phyloP scores from a whole-genome alignment of 257 asterid genomes.

The Solanum pennellii region DNA sequence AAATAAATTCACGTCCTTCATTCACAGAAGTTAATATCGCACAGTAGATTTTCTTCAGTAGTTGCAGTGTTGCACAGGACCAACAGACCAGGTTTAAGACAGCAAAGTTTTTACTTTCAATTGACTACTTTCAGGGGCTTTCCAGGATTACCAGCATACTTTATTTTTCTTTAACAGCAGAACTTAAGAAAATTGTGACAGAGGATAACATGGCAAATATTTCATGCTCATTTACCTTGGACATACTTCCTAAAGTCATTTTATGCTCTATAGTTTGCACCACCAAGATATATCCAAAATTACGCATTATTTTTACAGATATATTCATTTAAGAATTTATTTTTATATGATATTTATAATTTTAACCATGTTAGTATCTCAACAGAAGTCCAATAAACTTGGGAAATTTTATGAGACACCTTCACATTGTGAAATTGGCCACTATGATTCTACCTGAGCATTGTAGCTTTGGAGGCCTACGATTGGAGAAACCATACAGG shows the following conservation, averaged over 20 bases:
- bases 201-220: not conserved
- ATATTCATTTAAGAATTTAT: not conserved
- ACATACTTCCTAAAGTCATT: not conserved
- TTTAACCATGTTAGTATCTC: not conserved
- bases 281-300: not conserved
- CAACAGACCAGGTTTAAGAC: not conserved
- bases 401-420: not conserved
- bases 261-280: not conserved
- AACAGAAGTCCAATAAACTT: not conserved
- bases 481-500: constrained; percentile 11
- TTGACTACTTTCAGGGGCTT: not conserved
- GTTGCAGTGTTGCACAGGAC: not conserved
- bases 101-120: not conserved
- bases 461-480: constrained; percentile 16
- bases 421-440: not conserved
- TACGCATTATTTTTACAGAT: not conserved
- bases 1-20: not conserved
- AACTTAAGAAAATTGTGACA: not conserved
- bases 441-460: constrained; percentile 10
- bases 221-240: not conserved
- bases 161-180: not conserved
- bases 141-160: not conserved
- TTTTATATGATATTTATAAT: not conserved
- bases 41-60: not conserved
- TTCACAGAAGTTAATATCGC: not conserved